Conservation (phyloP, 1,139 yeast genomes). For the Candida mesenterica region DNA sequence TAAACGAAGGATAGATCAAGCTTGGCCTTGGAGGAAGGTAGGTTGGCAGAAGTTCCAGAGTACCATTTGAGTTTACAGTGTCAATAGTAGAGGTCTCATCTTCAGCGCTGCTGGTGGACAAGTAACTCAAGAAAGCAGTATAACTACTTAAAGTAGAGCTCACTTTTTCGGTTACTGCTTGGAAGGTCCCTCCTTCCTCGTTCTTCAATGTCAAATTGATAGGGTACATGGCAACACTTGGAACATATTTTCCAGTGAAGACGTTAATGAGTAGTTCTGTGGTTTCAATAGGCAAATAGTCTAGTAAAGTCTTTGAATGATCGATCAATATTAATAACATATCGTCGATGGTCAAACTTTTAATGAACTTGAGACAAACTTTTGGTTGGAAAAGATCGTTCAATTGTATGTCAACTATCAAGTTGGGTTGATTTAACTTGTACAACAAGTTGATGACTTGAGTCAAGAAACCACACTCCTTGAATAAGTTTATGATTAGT, state of each 20-base stretch:
- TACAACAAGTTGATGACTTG: slow-evolving; percentile 73
- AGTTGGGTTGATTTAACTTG: slow-evolving; percentile 68
- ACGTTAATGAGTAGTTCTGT: slow-evolving; percentile 80
- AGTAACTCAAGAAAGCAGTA: slow-evolving; percentile 64
- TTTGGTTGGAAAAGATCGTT: slow-evolving; percentile 64
- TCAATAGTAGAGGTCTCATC: slow-evolving; percentile 5
- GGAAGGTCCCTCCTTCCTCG: slow-evolving; percentile 6
- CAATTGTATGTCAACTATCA: slow-evolving; percentile 75
- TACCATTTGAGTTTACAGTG: background rate
- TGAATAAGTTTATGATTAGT: slow-evolving; percentile 67
- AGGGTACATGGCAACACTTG: slow-evolving; percentile 21
- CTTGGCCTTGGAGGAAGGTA: slow-evolving; percentile 92
- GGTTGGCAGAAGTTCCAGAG: slow-evolving; percentile 47
- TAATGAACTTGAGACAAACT: slow-evolving; percentile 64
- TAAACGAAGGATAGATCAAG: slow-evolving; percentile 81
- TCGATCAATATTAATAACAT: slow-evolving; percentile 68
- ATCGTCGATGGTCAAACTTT: slow-evolving; percentile 74
- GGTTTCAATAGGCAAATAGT: slow-evolving; percentile 73
- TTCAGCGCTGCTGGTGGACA: slow-evolving; percentile 36
- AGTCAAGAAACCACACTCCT: slow-evolving; percentile 69
- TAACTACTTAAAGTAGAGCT: slow-evolving; percentile 56
- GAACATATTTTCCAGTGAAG: slow-evolving; percentile 80
- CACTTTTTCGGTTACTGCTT: slow-evolving; percentile 10
- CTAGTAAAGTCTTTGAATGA: slow-evolving; percentile 64
- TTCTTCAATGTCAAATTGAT: slow-evolving; percentile 8